These are phyloP conservation scores for Gossypium mustelinum DNA, from an alignment of 345 rosid genomes.

Conservation along the genomic window DNA sequence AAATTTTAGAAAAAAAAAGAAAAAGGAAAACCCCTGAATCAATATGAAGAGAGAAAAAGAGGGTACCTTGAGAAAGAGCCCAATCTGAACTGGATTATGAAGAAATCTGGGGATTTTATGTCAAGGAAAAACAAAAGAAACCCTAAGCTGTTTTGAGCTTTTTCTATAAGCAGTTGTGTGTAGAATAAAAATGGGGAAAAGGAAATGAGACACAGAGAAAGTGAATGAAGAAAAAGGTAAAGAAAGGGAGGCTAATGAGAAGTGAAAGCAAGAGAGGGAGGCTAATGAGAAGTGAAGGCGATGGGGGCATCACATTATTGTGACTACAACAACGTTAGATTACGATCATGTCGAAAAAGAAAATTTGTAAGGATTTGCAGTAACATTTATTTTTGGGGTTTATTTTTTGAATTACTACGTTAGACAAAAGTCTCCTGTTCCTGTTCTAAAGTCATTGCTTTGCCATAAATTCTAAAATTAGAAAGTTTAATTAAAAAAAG, in stretches of 20 bases:
- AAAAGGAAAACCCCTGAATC: background rate
- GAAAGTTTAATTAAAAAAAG: background rate
- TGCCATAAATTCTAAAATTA: background rate
- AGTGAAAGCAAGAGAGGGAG: conserved; percentile 10
- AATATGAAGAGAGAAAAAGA: background rate
- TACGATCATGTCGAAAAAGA: conserved; percentile 8
- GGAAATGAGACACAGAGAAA: conserved; percentile 16
- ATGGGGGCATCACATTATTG: conserved; percentile 10
- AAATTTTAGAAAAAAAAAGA: background rate
- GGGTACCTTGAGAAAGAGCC: conserved; percentile 16
- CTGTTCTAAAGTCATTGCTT: background rate
- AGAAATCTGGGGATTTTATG: background rate
- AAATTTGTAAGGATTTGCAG: background rate
- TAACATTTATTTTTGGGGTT: background rate
- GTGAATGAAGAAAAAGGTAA: background rate
- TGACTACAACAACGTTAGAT: conserved; percentile 1
- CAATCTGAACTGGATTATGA: conserved; percentile 10
- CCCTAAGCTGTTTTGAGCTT: background rate
- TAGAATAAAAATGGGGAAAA: background rate
- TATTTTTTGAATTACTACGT: background rate
- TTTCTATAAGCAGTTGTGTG: background rate
- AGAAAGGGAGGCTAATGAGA: background rate
- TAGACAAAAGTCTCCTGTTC: background rate
- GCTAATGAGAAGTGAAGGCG: conserved; percentile 4
- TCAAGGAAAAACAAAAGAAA: background rate